Percentiles rank a stretch among this genome's conserved stretches.
phyloP scores from a whole-genome alignment of 1,284 basidiomycete species.

The Pseudozyma sp. region DNA sequence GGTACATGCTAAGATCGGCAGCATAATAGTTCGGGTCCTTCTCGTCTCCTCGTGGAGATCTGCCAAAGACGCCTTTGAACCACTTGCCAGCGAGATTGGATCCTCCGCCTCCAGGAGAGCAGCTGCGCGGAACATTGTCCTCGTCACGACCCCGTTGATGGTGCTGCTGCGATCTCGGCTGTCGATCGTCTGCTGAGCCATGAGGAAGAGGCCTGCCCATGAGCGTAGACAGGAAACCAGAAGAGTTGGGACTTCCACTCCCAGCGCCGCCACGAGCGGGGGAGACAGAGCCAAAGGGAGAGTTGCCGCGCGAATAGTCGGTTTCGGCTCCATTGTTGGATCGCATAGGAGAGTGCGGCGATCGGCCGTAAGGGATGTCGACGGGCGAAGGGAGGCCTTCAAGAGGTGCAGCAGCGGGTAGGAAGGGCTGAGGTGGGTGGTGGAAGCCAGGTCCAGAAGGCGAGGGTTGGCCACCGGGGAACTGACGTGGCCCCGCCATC shows the following conservation, averaged over 20 bases:
- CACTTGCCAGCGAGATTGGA: constrained; percentile 44
- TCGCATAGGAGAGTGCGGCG: constrained; percentile 28
- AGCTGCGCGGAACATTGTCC: constrained; percentile 20
- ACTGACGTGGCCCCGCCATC: constrained; percentile 35
- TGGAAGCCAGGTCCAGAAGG: not conserved
- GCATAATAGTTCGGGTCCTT: constrained; percentile 25
- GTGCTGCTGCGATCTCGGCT: constrained; percentile 9
- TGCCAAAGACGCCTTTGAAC: constrained; percentile 61
- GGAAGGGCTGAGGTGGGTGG: not conserved
- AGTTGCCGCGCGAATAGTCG: constrained; percentile 45
- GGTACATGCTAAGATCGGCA: constrained; percentile 8
- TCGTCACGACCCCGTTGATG: constrained; percentile 5
- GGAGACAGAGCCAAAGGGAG: constrained; percentile 53
- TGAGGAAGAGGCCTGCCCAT: constrained; percentile 11
- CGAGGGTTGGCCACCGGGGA: constrained; percentile 17
- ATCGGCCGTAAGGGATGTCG: constrained; percentile 44
- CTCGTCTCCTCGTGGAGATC: constrained; percentile 43
- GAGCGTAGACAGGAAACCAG: constrained; percentile 37
- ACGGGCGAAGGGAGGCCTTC: constrained; percentile 51
- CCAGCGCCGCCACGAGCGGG: constrained; percentile 17
- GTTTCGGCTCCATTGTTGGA: constrained; percentile 28
- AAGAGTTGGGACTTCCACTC: constrained; percentile 27
- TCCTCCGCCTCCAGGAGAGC: constrained; percentile 25
- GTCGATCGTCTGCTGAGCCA: not conserved
- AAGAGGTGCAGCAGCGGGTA: constrained; percentile 28